These are phyloP conservation scores for Pinus taeda DNA, from an alignment of 75 land plant genomes.

Conservation along the genomic window DNA sequence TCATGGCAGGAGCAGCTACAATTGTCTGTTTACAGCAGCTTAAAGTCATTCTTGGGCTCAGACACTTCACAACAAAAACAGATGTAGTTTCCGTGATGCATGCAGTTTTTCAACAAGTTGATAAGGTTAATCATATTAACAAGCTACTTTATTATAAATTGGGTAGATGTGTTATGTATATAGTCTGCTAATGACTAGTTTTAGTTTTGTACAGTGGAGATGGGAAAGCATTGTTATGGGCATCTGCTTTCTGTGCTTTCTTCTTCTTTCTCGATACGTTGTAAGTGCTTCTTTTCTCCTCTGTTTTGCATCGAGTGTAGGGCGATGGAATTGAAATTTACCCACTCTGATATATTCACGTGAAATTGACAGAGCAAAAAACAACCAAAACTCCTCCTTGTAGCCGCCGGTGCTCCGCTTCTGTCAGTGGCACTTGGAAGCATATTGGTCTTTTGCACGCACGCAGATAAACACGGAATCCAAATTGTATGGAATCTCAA, in stretches of 20 bases:
- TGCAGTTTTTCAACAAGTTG: conserved; percentile 57
- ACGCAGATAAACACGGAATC: conserved; percentile 59
- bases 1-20: conserved; percentile 88
- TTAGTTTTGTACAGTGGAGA: conserved; percentile 49
- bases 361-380: conserved; percentile 33
- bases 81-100: conserved; percentile 63
- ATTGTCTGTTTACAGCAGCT: conserved; percentile 80
- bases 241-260: conserved; percentile 41
- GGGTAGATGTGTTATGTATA: background rate
- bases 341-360: background rate
- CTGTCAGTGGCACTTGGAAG: conserved; percentile 46
- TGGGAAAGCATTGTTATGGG: conserved; percentile 58
- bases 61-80: conserved; percentile 57
- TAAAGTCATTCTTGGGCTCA: conserved; percentile 67
- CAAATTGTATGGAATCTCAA: conserved; percentile 33
- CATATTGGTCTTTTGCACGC: conserved; percentile 50
- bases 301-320: background rate
- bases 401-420: conserved; percentile 49
- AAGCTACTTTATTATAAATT: background rate
- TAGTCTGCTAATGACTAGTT: background rate
- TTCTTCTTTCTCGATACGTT: conserved; percentile 24
- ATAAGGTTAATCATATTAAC: conserved; percentile 37
- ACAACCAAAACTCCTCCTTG: conserved; percentile 34
- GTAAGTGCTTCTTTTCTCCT: conserved; percentile 16
- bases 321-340: background rate